A percentile compares a stretch with the other conserved stretches of the same genome.
These are phyloP conservation scores for Ogataea haglerorum DNA, from an alignment of 805 yeast genomes.

Conservation along the genomic window DNA sequence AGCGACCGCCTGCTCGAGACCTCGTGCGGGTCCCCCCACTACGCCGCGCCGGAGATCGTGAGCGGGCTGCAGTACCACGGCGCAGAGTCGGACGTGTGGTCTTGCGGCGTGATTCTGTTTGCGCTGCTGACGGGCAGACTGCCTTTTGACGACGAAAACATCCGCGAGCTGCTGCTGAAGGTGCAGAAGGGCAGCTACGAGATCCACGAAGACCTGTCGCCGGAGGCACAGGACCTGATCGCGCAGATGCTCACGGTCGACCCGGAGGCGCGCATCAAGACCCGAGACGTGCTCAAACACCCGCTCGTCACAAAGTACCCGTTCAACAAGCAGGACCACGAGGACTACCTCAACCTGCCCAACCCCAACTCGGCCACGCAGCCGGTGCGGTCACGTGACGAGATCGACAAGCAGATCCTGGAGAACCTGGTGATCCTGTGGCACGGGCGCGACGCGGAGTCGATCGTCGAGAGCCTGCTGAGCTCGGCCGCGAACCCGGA, in stretches of 20 bases:
- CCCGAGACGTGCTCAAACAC: constrained; percentile 72
- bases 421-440: constrained; percentile 55
- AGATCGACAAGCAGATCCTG: constrained; percentile 51
- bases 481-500: constrained; percentile 32
- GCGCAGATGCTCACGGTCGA: constrained; percentile 76
- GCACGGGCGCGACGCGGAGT: constrained; percentile 48
- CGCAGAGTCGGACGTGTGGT: constrained; percentile 96
- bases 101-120: constrained; percentile 92
- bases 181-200: constrained; percentile 87
- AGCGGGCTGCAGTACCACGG: constrained; percentile 95
- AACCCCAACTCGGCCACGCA: constrained; percentile 52
- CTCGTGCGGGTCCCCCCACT: constrained; percentile 97
- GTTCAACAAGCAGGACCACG: constrained; percentile 35
- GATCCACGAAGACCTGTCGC: constrained; percentile 76
- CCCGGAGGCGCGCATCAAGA: constrained; percentile 75
- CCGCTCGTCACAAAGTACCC: constrained; percentile 79
- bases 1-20: constrained; percentile 82
- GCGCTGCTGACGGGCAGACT: constrained; percentile 92
- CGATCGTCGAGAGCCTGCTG: constrained; percentile 30
- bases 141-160: constrained; percentile 96
- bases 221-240: constrained; percentile 85
- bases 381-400: constrained; percentile 45
- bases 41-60: constrained; percentile 97
- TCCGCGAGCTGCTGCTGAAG: constrained; percentile 78
- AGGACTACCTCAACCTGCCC: constrained; percentile 41